These are phyloP conservation scores for Peronospora destructor DNA, from an alignment of 352 stramenopile species.

Conservation along the genomic window DNA sequence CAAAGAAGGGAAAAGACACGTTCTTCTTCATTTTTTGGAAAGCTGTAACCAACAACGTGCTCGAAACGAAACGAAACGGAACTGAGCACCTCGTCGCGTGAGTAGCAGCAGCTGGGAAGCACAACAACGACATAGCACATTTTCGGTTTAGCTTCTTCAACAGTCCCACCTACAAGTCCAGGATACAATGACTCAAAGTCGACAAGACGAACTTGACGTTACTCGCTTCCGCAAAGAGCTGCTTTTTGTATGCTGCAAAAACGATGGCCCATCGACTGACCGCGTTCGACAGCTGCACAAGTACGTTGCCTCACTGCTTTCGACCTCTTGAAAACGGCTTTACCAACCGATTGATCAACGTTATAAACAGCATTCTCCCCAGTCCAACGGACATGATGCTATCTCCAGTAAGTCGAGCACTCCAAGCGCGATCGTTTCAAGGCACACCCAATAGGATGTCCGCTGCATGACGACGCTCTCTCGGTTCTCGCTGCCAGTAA, in stretches of 20 bases:
- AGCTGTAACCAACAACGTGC: background rate
- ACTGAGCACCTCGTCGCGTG: background rate
- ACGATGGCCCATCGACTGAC: conserved; percentile 18
- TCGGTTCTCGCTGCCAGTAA: background rate
- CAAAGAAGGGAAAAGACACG: background rate
- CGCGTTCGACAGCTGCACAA: conserved; percentile 27
- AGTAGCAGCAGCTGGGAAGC: background rate
- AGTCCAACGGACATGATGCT: conserved; percentile 64
- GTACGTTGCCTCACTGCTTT: conserved; percentile 14
- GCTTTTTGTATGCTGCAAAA: conserved; percentile 33
- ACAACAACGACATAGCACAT: conserved; percentile 1
- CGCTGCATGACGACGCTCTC: conserved; percentile 9
- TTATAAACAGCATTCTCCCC: conserved; percentile 34
- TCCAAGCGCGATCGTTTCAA: conserved; percentile 24
- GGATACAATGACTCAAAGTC: conserved; percentile 17
- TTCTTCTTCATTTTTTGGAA: background rate
- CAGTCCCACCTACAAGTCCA: conserved; percentile 13
- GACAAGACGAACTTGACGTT: conserved; percentile 15
- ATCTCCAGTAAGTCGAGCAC: conserved; percentile 49
- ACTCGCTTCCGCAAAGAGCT: conserved; percentile 25
- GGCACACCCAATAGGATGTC: conserved; percentile 9
- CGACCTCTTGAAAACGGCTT: background rate
- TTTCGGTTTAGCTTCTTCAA: conserved; percentile 9
- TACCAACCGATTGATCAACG: conserved; percentile 1
- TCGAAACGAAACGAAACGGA: conserved; percentile 1